Evolutionary conservation across 1,284 basidiomycete genomes (phyloP), one percentile per base, ranked within the genome.

Genomic region (Puccinia coronata): DNA sequence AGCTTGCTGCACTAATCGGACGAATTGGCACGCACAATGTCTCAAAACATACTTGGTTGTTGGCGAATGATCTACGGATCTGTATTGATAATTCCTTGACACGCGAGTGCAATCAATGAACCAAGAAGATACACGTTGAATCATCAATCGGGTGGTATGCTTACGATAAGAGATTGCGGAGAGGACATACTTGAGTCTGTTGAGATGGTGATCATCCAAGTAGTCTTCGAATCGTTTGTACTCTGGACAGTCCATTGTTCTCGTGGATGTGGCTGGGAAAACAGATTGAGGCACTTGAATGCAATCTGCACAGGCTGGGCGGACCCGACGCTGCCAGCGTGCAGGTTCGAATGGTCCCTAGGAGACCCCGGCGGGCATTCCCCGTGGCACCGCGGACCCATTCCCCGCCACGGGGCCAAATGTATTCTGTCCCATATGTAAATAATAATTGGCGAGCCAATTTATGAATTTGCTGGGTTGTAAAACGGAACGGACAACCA

Each of bases 41-140:
- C 77, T 70, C 39, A 80, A 36, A 49, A 80, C 72, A 55, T 80
- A 71, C 31, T 71, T 80, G 4, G 77, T 71, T 11, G 57, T 71
- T 16, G 77, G 77, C n/a, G 77, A 80, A 47, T 70, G 69, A 61
- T 80, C 77, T 28, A 80, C 69, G 9, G 77, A 70, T 53, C 65
- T 80, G 65, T 80, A 80, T 34, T 69, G 65, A 71, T 80, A 80
- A 43, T 72, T 34, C 25, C 77, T 80, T 20, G 74, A 25, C 0
- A 8, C 23, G 59, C 28, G 51, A 65, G 43, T 49, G 31, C n/a
- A 57, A 14, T 39, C 18, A 76, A 63, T 18, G 28, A 25, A 23
- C 25, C 69, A 49, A 51, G 49, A 53, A 53, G 4, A 36, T 5
- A 6, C 49, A 28, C 1, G 23, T 4, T 20, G 41, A 51, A 34